Conservation (phyloP, 2,329 filamentous ascomycete genomes). For the Colletotrichum karsti region DNA sequence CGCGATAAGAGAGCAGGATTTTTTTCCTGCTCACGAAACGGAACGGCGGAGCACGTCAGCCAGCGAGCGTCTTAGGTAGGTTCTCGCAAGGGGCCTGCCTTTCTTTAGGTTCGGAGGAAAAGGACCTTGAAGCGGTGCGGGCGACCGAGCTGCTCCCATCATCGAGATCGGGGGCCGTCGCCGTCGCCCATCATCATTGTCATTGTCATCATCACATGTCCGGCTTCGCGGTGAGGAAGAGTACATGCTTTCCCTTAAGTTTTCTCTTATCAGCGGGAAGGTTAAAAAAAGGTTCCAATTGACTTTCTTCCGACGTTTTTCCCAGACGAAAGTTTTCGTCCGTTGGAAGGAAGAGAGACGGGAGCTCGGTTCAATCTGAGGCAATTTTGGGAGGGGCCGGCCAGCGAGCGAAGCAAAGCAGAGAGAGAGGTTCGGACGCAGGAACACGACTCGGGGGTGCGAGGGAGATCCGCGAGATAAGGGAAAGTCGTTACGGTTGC, state of each 20-base stretch:
- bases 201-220: too few species aligned
- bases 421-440: background rate
- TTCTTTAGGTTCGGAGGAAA: background rate
- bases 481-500: background rate
- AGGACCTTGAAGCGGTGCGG: background rate
- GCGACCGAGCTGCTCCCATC: too few species aligned
- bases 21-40: background rate
- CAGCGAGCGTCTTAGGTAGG: background rate
- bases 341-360: background rate
- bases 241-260: too few species aligned
- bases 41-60: background rate
- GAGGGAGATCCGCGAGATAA: background rate
- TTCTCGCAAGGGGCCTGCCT: too few species aligned
- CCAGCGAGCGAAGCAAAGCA: background rate
- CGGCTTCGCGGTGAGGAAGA: too few species aligned
- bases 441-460: background rate
- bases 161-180: too few species aligned
- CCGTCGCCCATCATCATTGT: too few species aligned
- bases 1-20: conserved; percentile 10
- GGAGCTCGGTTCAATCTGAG: background rate
- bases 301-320: too few species aligned
- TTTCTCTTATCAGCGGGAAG: too few species aligned
- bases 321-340: background rate
- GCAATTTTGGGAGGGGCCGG: background rate
- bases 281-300: too few species aligned